Evolutionary conservation across 148 eudicot genomes (phyloP).

Genomic region (Heliosperma pusillum): DNA sequence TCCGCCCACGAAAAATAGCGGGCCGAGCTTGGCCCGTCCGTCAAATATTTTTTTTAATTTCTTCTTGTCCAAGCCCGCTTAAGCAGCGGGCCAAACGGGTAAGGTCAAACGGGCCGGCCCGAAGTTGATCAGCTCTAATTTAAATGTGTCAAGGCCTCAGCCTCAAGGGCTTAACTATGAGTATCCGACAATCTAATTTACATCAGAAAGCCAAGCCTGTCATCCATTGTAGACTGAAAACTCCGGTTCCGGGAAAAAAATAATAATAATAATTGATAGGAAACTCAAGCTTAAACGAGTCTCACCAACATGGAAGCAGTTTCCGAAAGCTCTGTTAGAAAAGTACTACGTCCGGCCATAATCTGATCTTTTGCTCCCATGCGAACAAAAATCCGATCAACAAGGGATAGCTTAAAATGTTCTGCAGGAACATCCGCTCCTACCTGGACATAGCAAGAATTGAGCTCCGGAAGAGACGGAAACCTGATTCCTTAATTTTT

Average conservation of each 20-base stretch:
- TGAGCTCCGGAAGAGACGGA: conserved; percentile 15
- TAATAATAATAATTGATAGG: conserved; percentile 4
- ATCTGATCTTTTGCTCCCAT: conserved; percentile 99
- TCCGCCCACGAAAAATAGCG: too few relatives aligned
- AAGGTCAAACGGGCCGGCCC: too few relatives aligned
- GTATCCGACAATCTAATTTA: too few relatives aligned
- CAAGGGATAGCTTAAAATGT: conserved; percentile 71
- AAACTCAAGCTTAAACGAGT: background rate
- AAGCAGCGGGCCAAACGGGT: too few relatives aligned
- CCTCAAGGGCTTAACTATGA: background rate
- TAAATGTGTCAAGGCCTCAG: background rate
- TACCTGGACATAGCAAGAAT: conserved; percentile 41
- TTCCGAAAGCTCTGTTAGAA: conserved; percentile 91
- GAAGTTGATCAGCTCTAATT: too few relatives aligned
- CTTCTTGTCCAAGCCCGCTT: too few relatives aligned
- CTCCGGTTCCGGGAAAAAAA: background rate
- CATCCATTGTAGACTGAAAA: background rate
- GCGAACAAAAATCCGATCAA: conserved; percentile 86
- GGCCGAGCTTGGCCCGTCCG: too few relatives aligned
- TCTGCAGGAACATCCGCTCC: conserved; percentile 98
- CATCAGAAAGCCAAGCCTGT: background rate
- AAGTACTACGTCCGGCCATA: conserved; percentile 98
- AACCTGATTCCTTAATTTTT: background rate
- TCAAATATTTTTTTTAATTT: too few relatives aligned
- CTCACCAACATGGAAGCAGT: conserved; percentile 97